Evolutionary conservation across 805 yeast species (phyloP).

Genomic region (Candida boleticola): DNA sequence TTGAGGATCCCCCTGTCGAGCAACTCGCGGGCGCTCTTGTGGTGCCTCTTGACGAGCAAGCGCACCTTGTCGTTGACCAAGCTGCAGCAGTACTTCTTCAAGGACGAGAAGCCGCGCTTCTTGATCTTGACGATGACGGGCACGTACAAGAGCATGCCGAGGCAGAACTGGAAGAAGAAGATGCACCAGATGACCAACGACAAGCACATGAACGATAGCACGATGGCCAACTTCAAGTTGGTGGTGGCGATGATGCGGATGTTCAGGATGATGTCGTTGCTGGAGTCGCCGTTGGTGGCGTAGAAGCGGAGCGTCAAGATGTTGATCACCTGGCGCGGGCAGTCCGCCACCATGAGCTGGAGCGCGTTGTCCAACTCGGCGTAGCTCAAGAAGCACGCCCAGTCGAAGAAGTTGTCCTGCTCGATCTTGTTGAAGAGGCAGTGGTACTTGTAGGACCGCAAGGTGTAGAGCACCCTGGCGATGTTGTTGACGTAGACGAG

Average conservation of each 20-base stretch:
- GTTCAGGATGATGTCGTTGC: conserved; percentile 44
- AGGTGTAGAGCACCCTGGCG: conserved; percentile 56
- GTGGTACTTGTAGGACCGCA: conserved; percentile 58
- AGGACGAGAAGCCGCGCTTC: conserved; percentile 36
- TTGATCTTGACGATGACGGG: conserved; percentile 50
- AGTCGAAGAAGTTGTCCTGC: conserved; percentile 59
- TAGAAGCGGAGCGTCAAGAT: conserved; percentile 62
- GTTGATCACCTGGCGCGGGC: conserved; percentile 85
- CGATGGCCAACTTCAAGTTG: conserved; percentile 65
- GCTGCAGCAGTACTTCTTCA: conserved; percentile 61
- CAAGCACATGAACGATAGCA: conserved; percentile 70
- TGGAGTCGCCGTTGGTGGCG: conserved; percentile 45
- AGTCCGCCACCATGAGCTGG: conserved; percentile 67
- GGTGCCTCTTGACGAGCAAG: conserved; percentile 43
- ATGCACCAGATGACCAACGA: conserved; percentile 74
- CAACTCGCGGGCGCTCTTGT: conserved; percentile 33
- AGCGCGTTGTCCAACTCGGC: conserved; percentile 63
- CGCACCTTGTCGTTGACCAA: conserved; percentile 59
- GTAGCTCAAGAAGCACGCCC: conserved; percentile 63
- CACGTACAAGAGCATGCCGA: conserved; percentile 52
- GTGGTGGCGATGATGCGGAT: conserved; percentile 57
- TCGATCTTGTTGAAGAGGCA: conserved; percentile 73
- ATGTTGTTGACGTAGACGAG: conserved; percentile 65
- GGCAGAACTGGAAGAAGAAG: conserved; percentile 54
- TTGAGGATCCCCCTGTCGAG: conserved; percentile 29